These are phyloP conservation scores for Diplodia seriata DNA, from an alignment of 2,329 filamentous ascomycete species.

Conservation along the genomic window DNA sequence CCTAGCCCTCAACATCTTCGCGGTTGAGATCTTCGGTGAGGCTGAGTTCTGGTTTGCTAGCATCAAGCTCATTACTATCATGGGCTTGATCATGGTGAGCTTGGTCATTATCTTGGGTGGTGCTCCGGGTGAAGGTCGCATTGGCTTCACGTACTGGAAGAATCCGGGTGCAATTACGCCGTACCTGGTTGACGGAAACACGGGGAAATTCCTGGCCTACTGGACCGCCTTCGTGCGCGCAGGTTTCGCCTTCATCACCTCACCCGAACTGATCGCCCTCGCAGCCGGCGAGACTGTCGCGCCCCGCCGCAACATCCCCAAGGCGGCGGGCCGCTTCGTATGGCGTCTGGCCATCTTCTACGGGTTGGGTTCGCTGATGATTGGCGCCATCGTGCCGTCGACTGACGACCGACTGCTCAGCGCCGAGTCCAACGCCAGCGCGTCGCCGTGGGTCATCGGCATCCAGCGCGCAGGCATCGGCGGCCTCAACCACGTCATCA, in stretches of 20 bases:
- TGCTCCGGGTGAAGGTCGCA: slow-evolving; percentile 62
- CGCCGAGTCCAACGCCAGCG: slow-evolving; percentile 59
- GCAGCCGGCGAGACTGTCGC: slow-evolving; percentile 70
- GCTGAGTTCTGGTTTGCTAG: slow-evolving; percentile 57
- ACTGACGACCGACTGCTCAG: slow-evolving; percentile 55
- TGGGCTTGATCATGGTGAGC: slow-evolving; percentile 53
- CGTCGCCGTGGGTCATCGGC: slow-evolving; percentile 62
- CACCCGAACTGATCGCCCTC: slow-evolving; percentile 65
- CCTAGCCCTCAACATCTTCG: slow-evolving; percentile 21
- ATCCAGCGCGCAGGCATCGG: slow-evolving; percentile 55
- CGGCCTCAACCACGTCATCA: slow-evolving; percentile 42
- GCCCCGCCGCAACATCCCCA: slow-evolving; percentile 67
- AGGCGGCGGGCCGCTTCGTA: slow-evolving; percentile 79
- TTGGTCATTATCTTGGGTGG: slow-evolving; percentile 44
- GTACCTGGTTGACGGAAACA: slow-evolving; percentile 62
- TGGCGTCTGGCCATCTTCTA: slow-evolving; percentile 70
- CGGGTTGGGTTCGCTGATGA: slow-evolving; percentile 57
- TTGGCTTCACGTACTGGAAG: slow-evolving; percentile 73
- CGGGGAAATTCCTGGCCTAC: slow-evolving; percentile 60
- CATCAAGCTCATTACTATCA: slow-evolving; percentile 53
- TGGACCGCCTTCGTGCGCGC: slow-evolving; percentile 63
- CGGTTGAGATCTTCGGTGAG: slow-evolving; percentile 43
- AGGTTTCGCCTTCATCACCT: slow-evolving; percentile 57
- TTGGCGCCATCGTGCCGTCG: slow-evolving; percentile 64
- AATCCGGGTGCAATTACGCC: slow-evolving; percentile 61